Evolutionary conservation across 2,329 filamentous ascomycete genomes (phyloP).

Genomic region (Myriosclerotinia scirpicola): DNA sequence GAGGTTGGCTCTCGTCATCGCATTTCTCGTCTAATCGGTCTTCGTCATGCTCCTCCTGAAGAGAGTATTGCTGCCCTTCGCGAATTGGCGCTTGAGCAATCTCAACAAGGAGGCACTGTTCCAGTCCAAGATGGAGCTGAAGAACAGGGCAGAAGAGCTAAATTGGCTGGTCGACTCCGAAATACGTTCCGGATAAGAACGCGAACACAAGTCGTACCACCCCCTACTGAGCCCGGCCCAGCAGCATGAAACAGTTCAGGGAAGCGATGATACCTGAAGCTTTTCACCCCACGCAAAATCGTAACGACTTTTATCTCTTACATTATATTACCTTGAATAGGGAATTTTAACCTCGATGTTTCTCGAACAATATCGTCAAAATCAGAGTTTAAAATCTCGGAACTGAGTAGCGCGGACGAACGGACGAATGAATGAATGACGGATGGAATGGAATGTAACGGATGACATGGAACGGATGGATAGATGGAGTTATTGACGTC

Average conservation of each 20-base stretch:
- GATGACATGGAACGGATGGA: conserved; percentile 16
- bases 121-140: conserved; percentile 28
- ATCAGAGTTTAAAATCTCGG: neutral
- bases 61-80: conserved; percentile 62
- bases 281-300: neutral
- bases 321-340: neutral
- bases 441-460: conserved; percentile 8
- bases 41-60: conserved; percentile 59
- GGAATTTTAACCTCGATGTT: neutral
- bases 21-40: conserved; percentile 52
- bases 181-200: conserved; percentile 38
- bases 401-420: neutral
- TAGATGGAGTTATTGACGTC: conserved; percentile 13
- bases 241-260: neutral
- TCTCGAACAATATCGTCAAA: neutral
- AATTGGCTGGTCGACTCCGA: conserved; percentile 36
- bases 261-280: neutral
- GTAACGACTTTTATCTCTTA: neutral
- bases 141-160: conserved; percentile 35
- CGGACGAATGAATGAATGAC: conserved; percentile 9
- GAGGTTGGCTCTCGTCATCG: conserved; percentile 46
- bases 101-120: conserved; percentile 28
- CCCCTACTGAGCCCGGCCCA: neutral
- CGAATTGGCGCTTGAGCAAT: conserved; percentile 46
- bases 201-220: conserved; percentile 26